phyloP scores from a whole-genome alignment of 495 filamentous ascomycete species.

The Penicillium roqueforti region DNA sequence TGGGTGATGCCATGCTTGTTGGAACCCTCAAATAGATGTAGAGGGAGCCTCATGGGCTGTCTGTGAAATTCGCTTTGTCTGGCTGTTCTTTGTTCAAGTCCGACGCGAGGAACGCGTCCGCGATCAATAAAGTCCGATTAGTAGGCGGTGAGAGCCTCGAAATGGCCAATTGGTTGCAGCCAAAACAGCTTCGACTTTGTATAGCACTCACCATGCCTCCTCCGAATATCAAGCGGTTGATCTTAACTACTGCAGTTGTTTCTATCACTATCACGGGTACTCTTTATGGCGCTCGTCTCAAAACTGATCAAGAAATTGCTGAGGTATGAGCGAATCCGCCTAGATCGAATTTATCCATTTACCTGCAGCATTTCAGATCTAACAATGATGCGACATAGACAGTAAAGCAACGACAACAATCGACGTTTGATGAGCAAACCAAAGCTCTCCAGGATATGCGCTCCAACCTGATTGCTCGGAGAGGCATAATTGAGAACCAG shows the following conservation, averaged over 20 bases:
- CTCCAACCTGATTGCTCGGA: conserved; percentile 46
- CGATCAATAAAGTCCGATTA: conserved; percentile 18
- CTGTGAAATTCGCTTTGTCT: conserved; percentile 4
- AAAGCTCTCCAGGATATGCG: conserved; percentile 46
- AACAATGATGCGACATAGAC: not conserved
- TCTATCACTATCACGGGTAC: conserved; percentile 50
- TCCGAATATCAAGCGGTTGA: conserved; percentile 32
- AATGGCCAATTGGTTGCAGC: conserved; percentile 7
- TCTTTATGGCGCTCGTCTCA: conserved; percentile 52
- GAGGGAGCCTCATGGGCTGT: not conserved
- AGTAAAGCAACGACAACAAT: conserved; percentile 44
- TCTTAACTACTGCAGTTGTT: conserved; percentile 45
- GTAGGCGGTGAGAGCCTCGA: conserved; percentile 25
- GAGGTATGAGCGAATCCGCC: conserved; percentile 30
- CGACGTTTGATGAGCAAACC: conserved; percentile 52
- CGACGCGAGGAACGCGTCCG: conserved; percentile 25
- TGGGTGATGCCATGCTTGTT: conserved; percentile 27
- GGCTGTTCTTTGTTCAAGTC: conserved; percentile 10
- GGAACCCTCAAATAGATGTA: conserved; percentile 6
- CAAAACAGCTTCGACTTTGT: conserved; percentile 1
- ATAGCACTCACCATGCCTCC: conserved; percentile 15
- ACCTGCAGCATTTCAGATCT: not conserved
- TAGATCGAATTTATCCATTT: not conserved
- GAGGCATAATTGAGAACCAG: conserved; percentile 53
- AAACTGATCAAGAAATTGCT: conserved; percentile 43